Base-by-base conservation (phyloP, 257 asterid genomes). In the Prunella vulgaris region DNA sequence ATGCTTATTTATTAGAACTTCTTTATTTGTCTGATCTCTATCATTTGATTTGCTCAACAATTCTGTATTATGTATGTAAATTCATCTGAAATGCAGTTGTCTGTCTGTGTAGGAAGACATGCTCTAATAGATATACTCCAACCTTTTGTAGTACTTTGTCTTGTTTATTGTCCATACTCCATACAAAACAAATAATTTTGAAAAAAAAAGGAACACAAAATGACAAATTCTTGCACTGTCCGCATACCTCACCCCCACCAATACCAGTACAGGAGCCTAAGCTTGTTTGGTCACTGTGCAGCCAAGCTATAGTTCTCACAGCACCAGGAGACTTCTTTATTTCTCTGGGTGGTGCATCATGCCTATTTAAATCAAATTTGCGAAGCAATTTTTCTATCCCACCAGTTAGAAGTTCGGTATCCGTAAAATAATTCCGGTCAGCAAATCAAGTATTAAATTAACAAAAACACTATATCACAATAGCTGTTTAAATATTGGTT, bases 301-400 rank as follows among this genome's bases (percentile, higher is more conserved):
- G 96, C 99, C 99, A 93, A 63, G 90, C 80, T 76, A 86, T 52
- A 28, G 97, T 83, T 78, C 99, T 88, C 72, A 93, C 90, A 38
- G 94, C 84, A 72, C 99, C 90, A 35, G 97, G 96, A 70, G 96
- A 83, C 54, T 83, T 84, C 56, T 88, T 95, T 40, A 93, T 80
- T 85, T 90, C 97, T 83, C 95, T 85, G 51, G 97, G 97, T 30
- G 88, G 86, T 42, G 94, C 96, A 73, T 93, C 97, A 59, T 87
- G 90, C 72, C 83, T 78, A 76, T 90, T 88, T 61, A 90, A 70
- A 81, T 90, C 99, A 74, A 79, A 92, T 76, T 89, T 82, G 60
- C 98, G 96, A 53, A 92, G 80, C 64, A 83, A 69, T 68, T 92
- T 89, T 76, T 92, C 98, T 82, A 87, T 80, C 56, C 98, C 97